Conservation (phyloP, 129 eudicot species). For the Calendula officinalis region DNA sequence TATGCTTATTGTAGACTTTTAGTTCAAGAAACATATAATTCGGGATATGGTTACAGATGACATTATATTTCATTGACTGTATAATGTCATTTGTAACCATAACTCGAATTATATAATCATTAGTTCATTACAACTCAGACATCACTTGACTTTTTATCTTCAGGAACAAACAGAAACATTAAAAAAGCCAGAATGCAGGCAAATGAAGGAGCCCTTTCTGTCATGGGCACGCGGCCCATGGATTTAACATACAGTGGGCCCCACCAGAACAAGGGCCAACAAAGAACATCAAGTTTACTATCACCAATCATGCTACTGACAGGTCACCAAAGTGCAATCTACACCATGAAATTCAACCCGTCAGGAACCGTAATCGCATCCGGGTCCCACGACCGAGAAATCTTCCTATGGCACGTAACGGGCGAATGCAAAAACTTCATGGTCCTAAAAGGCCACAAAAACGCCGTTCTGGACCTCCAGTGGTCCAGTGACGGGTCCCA, state of each 20-base stretch:
- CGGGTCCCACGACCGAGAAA: conserved; percentile 90
- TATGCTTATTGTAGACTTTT: not conserved
- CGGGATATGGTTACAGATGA: not conserved
- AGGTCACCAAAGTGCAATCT: conserved; percentile 86
- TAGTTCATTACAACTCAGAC: not conserved
- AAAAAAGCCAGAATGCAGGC: conserved; percentile 50
- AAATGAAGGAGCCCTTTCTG: conserved; percentile 67
- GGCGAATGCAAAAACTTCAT: conserved; percentile 92
- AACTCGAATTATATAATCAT: not conserved
- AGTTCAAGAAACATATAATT: not conserved
- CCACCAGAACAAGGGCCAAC: conserved; percentile 50
- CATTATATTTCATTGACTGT: not conserved
- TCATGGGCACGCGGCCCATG: conserved; percentile 72
- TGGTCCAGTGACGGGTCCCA: conserved; percentile 89
- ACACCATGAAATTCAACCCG: conserved; percentile 86
- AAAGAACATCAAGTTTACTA: conserved; percentile 69
- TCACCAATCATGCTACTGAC: conserved; percentile 88
- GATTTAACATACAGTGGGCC: conserved; percentile 47
- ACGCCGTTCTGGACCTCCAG: conserved; percentile 79
- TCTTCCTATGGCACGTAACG: conserved; percentile 74
- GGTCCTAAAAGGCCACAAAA: conserved; percentile 92
- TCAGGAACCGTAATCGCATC: conserved; percentile 78
- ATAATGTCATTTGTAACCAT: not conserved
- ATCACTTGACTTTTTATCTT: not conserved
- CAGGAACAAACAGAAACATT: not conserved